phyloP scores from a whole-genome alignment of 768 basidiomycete genomes.

The Termitomyces heimii region DNA sequence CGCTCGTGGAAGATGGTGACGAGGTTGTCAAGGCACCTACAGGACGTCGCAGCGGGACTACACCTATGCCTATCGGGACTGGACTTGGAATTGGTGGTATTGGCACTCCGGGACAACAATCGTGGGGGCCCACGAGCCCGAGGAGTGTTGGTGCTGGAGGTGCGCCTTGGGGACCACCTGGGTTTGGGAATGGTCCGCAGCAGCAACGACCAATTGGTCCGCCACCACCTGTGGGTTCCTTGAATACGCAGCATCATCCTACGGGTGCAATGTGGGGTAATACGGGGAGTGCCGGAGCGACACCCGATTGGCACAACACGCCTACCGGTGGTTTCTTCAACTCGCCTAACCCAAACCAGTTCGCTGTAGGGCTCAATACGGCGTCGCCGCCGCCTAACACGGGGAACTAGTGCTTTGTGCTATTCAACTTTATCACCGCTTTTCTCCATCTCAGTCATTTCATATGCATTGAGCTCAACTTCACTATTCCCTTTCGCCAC shows the following conservation, averaged over 20 bases:
- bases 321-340: slow-evolving; percentile 37
- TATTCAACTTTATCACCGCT: slow-evolving; percentile 3
- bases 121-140: slow-evolving; percentile 46
- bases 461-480: slow-evolving; percentile 3
- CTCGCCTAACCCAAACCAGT: slow-evolving; percentile 28
- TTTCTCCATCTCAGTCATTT: neutral
- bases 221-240: slow-evolving; percentile 21
- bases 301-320: slow-evolving; percentile 41
- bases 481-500: neutral
- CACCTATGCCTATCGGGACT: slow-evolving; percentile 19
- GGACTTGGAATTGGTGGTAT: slow-evolving; percentile 19
- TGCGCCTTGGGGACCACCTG: slow-evolving; percentile 31
- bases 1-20: slow-evolving; percentile 74
- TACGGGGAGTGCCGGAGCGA: slow-evolving; percentile 17
- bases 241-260: slow-evolving; percentile 18
- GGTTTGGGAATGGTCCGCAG: slow-evolving; percentile 19
- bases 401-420: slow-evolving; percentile 17
- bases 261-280: slow-evolving; percentile 35
- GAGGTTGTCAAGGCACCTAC: slow-evolving; percentile 55
- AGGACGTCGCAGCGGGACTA: slow-evolving; percentile 35
- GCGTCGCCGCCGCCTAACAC: slow-evolving; percentile 43
- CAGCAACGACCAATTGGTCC: slow-evolving; percentile 21
- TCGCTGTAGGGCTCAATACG: slow-evolving; percentile 37
- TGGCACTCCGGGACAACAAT: slow-evolving; percentile 20
- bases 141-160: slow-evolving; percentile 32